phyloP scores from a whole-genome alignment of 1,139 yeast species.

The Taiozyma onychis region DNA sequence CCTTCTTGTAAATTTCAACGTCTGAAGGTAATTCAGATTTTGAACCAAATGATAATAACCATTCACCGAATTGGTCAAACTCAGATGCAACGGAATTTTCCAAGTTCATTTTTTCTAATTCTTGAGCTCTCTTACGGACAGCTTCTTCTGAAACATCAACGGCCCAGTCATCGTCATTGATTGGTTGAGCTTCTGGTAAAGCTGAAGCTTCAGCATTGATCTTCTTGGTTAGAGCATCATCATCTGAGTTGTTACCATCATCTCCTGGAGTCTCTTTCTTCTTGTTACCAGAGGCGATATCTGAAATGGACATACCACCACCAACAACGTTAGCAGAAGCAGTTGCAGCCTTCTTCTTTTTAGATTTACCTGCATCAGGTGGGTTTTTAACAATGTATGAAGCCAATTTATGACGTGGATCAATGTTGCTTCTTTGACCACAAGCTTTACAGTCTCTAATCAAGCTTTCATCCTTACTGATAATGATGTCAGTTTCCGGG shows the following conservation, averaged over 20 bases:
- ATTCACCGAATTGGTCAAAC: slow-evolving; percentile 80
- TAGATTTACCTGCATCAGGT: slow-evolving; percentile 53
- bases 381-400: slow-evolving; percentile 91
- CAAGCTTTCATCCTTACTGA: slow-evolving; percentile 71
- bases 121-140: slow-evolving; percentile 86
- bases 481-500: slow-evolving; percentile 92
- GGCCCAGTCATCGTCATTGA: slow-evolving; percentile 92
- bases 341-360: slow-evolving; percentile 68
- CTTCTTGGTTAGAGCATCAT: slow-evolving; percentile 72
- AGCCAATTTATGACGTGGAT: slow-evolving; percentile 81
- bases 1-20: slow-evolving; percentile 88
- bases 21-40: slow-evolving; percentile 67
- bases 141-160: slow-evolving; percentile 98
- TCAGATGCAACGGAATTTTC: slow-evolving; percentile 35
- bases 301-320: slow-evolving; percentile 78
- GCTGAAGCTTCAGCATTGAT: slow-evolving; percentile 83
- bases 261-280: slow-evolving; percentile 28
- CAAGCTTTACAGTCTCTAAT: slow-evolving; percentile 98
- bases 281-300: slow-evolving; percentile 47
- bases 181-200: slow-evolving; percentile 46
- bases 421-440: slow-evolving; percentile 83
- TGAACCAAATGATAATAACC: slow-evolving; percentile 63
- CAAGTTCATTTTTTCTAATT: slow-evolving; percentile 56
- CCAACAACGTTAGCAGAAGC: slow-evolving; percentile 89
- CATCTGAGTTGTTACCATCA: slow-evolving; percentile 46